Percentiles rank a stretch among this genome's conserved stretches.
These are phyloP conservation scores for Naegleria lovaniensis DNA, from an alignment of 208 protist genomes.

Conservation along the genomic window DNA sequence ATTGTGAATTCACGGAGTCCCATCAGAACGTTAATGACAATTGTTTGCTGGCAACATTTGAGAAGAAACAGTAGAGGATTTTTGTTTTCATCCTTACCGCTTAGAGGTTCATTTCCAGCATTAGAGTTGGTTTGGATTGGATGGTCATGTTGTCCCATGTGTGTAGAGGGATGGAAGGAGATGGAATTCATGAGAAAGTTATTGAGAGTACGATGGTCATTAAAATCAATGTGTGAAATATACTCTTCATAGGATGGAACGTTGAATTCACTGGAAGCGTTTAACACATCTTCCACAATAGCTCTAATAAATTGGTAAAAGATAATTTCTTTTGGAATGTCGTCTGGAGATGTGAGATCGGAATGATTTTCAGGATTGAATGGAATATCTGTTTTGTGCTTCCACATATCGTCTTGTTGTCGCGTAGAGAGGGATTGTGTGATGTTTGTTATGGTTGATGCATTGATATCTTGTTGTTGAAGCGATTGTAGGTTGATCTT, in stretches of 20 bases:
- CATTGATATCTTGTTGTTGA: not conserved
- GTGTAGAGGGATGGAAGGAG: not conserved
- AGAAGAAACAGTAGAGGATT: not conserved
- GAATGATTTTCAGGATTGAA: not conserved
- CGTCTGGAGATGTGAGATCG: not conserved
- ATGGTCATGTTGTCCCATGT: not conserved
- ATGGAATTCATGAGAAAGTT: not conserved
- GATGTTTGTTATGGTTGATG: too few relatives aligned
- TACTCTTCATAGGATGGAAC: not conserved
- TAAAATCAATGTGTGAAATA: not conserved
- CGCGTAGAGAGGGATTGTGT: not conserved
- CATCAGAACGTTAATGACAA: slow-evolving; percentile 17
- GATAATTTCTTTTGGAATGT: not conserved
- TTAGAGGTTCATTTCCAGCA: not conserved
- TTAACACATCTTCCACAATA: not conserved
- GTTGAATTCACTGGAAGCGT: not conserved
- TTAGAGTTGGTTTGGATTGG: not conserved
- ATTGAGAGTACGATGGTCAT: not conserved
- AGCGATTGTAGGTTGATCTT: not conserved
- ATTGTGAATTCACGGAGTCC: not conserved
- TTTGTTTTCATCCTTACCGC: not conserved
- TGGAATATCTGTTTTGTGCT: not conserved
- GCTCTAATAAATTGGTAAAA: not conserved
- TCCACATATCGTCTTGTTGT: not conserved
- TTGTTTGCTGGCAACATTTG: slow-evolving; percentile 9